Conservation (phyloP, 345 rosid species). For the Brassica juncea region DNA sequence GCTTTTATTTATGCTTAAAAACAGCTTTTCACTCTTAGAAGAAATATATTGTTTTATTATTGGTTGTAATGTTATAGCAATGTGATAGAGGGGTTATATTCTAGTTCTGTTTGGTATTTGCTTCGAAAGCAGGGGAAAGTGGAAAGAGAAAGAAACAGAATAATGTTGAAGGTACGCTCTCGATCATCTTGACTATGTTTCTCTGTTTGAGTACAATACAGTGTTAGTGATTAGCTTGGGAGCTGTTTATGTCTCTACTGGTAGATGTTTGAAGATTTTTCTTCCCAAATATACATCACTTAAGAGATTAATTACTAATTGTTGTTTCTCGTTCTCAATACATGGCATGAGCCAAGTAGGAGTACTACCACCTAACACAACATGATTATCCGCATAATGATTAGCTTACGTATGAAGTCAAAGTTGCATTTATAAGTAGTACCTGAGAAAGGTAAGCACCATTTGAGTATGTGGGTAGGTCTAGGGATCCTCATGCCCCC, state of each 20-base stretch:
- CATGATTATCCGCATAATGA: background rate
- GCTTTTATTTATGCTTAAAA: background rate
- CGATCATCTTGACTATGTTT: background rate
- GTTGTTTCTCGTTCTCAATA: background rate
- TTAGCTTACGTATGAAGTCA: background rate
- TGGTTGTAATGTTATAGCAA: constrained; percentile 1
- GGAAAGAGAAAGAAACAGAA: background rate
- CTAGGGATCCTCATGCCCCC: background rate
- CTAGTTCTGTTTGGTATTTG: background rate
- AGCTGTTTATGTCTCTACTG: background rate
- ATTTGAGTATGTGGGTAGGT: background rate
- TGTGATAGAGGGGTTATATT: constrained; percentile 1
- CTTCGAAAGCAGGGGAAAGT: background rate
- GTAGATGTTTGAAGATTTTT: background rate
- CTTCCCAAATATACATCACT: background rate
- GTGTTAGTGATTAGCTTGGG: background rate
- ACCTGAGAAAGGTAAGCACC: background rate
- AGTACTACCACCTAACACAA: background rate
- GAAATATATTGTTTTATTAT: background rate
- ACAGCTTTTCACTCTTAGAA: constrained; percentile 9
- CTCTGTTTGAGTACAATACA: background rate
- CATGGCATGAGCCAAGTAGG: background rate
- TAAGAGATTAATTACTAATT: background rate
- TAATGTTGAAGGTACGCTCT: constrained; percentile 13
- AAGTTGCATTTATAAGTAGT: background rate